Conservation (phyloP, 2,329 filamentous ascomycete genomes). For the Incumbomyces delicatus region DNA sequence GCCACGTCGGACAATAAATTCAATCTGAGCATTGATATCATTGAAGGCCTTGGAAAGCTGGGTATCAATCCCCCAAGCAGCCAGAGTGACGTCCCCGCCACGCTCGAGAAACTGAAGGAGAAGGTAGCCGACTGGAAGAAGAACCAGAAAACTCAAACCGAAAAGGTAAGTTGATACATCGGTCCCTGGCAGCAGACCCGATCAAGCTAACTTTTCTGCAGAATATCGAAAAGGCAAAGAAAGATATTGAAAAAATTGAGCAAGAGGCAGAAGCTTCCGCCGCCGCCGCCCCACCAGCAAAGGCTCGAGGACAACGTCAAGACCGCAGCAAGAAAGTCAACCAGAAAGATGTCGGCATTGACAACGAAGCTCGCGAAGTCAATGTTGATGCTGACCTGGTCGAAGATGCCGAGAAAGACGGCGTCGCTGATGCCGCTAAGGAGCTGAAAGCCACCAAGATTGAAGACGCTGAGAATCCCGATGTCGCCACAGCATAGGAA, state of each 20-base stretch:
- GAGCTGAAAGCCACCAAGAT: constrained; percentile 52
- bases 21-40: constrained; percentile 81
- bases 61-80: constrained; percentile 81
- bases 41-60: constrained; percentile 79
- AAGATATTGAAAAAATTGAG: constrained; percentile 79
- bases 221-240: constrained; percentile 96
- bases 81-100: constrained; percentile 66
- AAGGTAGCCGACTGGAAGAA: constrained; percentile 88
- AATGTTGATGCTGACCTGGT: constrained; percentile 44
- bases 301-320: constrained; percentile 29
- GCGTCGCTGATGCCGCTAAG: constrained; percentile 47
- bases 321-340: constrained; percentile 46
- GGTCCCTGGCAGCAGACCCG: background rate
- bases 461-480: constrained; percentile 37
- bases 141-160: constrained; percentile 80
- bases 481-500: constrained; percentile 6
- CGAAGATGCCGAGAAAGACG: constrained; percentile 48
- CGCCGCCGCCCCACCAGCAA: constrained; percentile 35
- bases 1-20: constrained; percentile 47
- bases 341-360: constrained; percentile 41
- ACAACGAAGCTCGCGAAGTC: constrained; percentile 24
- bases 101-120: constrained; percentile 80
- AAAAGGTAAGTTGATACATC: constrained; percentile 56
- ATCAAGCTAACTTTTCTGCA: constrained; percentile 34
- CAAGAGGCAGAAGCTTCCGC: constrained; percentile 55